phyloP scores from a whole-genome alignment of 306 rosid genomes.

The Cucurbita maxima region DNA sequence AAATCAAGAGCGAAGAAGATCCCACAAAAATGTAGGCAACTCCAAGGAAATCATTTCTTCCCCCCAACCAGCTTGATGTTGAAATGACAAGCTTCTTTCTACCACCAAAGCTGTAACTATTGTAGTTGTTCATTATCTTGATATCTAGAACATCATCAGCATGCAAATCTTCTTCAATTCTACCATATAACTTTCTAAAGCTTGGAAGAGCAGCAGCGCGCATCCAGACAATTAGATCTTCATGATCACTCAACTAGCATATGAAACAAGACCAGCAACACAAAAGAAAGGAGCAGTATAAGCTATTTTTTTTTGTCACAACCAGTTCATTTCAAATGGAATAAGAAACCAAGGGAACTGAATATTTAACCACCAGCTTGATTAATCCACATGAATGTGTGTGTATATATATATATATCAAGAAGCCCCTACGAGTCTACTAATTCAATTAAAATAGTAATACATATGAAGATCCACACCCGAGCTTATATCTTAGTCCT shows the following conservation, averaged over 20 bases:
- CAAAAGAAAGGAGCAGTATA: conserved; percentile 12
- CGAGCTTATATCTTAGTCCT: neutral
- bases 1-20: conserved; percentile 37
- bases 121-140: conserved; percentile 60
- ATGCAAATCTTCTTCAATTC: conserved; percentile 82
- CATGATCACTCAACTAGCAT: conserved; percentile 76
- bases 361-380: neutral
- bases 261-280: conserved; percentile 9
- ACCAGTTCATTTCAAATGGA: neutral
- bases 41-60: conserved; percentile 90
- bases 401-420: neutral
- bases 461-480: neutral
- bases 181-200: conserved; percentile 85
- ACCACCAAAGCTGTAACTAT: conserved; percentile 89
- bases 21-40: conserved; percentile 65
- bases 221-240: conserved; percentile 98
- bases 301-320: neutral
- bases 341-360: neutral
- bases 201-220: conserved; percentile 94
- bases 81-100: conserved; percentile 74
- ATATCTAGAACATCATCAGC: conserved; percentile 61
- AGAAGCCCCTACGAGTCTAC: neutral
- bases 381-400: neutral
- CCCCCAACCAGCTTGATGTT: conserved; percentile 86
- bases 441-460: neutral